These are phyloP conservation scores for Wickerhamiella dianesei DNA, from an alignment of 805 yeast genomes.

Conservation along the genomic window DNA sequence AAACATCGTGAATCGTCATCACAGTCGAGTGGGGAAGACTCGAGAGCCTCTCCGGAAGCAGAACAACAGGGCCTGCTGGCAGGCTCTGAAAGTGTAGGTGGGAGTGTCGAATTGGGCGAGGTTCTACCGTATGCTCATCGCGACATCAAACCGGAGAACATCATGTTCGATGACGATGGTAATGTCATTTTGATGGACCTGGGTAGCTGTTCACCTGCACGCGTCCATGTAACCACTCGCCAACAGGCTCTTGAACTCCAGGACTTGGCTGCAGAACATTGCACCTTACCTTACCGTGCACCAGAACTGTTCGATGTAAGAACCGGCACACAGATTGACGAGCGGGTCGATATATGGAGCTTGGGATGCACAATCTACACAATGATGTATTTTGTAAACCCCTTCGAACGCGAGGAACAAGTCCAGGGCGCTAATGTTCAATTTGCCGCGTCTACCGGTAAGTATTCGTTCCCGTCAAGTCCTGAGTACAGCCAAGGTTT, in stretches of 20 bases:
- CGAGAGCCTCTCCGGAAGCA: constrained; percentile 1
- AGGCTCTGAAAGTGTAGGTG: constrained; percentile 7
- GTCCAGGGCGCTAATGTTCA: constrained; percentile 71
- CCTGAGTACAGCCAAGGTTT: constrained; percentile 43
- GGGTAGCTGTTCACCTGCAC: constrained; percentile 64
- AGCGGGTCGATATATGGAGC: constrained; percentile 81
- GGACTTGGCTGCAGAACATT: constrained; percentile 71
- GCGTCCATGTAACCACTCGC: constrained; percentile 39
- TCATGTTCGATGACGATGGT: constrained; percentile 64
- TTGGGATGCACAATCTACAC: constrained; percentile 75
- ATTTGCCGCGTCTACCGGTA: constrained; percentile 60
- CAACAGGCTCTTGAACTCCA: constrained; percentile 64
- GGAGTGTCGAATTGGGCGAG: constrained; percentile 25
- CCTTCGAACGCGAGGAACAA: constrained; percentile 73
- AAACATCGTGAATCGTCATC: constrained; percentile 29
- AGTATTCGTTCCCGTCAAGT: constrained; percentile 41
- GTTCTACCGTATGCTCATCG: constrained; percentile 62
- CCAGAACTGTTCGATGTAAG: constrained; percentile 78
- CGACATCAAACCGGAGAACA: constrained; percentile 81
- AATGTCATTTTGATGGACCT: constrained; percentile 70
- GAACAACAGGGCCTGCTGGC: constrained; percentile 5
- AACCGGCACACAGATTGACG: constrained; percentile 51
- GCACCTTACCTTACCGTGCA: constrained; percentile 77
- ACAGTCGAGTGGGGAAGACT: constrained; percentile 6
- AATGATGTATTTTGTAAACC: constrained; percentile 64